Percentiles rank a stretch among this genome's conserved stretches.
Conservation (phyloP, 208 protist genomes). For the Sergeia podlipaevii region DNA sequence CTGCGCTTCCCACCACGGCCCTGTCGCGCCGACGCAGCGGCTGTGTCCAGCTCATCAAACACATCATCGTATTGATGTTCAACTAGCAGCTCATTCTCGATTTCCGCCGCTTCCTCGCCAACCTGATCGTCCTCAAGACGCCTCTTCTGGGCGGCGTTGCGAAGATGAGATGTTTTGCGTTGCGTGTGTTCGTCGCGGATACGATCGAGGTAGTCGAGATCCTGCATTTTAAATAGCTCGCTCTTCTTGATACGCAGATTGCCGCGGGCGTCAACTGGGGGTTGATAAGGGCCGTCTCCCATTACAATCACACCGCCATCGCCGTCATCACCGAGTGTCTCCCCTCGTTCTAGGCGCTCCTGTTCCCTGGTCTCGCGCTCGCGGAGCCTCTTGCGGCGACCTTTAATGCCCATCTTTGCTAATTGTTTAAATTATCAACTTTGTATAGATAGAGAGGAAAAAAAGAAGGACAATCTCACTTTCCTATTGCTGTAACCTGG, state of each 20-base stretch:
- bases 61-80: too few species aligned
- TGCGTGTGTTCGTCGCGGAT: slow-evolving; percentile 68
- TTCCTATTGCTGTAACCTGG: too few species aligned
- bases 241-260: slow-evolving; percentile 77
- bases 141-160: too few species aligned
- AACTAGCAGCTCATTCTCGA: too few species aligned
- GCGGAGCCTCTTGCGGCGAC: slow-evolving; percentile 62
- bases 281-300: slow-evolving; percentile 40
- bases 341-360: slow-evolving; percentile 13
- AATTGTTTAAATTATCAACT: not conserved
- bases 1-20: too few species aligned
- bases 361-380: slow-evolving; percentile 31
- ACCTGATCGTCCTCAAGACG: too few species aligned
- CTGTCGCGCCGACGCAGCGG: too few species aligned
- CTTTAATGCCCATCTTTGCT: slow-evolving; percentile 85
- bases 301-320: slow-evolving; percentile 9
- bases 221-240: slow-evolving; percentile 79
- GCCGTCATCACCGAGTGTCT: slow-evolving; percentile 11
- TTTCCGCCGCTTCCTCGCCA: too few species aligned
- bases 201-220: slow-evolving; percentile 75
- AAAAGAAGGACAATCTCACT: slow-evolving; percentile 1
- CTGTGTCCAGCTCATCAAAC: too few species aligned
- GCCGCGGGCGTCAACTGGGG: slow-evolving; percentile 41
- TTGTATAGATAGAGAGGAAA: not conserved
- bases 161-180: slow-evolving; percentile 40